These are phyloP conservation scores for Lecanicillium sp. DNA, from an alignment of 2,329 filamentous ascomycete genomes.

Conservation along the genomic window DNA sequence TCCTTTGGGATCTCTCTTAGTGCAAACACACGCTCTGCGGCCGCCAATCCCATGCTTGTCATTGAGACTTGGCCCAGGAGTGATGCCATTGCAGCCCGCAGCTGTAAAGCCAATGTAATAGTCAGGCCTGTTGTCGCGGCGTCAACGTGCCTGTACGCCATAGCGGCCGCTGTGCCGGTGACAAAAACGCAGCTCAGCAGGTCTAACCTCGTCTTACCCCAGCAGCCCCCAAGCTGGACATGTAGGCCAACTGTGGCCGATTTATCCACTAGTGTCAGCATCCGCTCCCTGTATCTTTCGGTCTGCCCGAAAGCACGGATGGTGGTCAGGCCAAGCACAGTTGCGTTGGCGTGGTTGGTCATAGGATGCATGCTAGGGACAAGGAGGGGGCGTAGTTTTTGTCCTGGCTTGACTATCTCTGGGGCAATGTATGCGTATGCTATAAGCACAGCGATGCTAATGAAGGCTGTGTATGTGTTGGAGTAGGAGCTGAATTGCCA, in stretches of 20 bases:
- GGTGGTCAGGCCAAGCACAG: conserved; percentile 1
- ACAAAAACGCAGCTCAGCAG: conserved; percentile 5
- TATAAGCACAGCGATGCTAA: neutral
- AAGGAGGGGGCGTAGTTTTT: neutral
- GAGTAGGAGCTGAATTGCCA: neutral
- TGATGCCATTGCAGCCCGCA: neutral
- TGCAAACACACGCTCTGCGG: neutral
- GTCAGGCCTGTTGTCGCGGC: conserved; percentile 5
- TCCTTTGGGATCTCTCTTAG: too few species aligned
- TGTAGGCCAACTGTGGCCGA: conserved; percentile 4
- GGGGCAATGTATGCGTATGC: neutral
- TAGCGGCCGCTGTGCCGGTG: neutral
- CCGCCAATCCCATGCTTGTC: neutral
- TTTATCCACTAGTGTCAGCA: conserved; percentile 2
- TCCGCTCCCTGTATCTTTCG: conserved; percentile 1
- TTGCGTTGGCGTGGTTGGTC: neutral
- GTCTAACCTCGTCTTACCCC: conserved; percentile 3
- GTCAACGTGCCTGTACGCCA: conserved; percentile 1
- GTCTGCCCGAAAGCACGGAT: conserved; percentile 9
- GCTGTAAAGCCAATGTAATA: conserved; percentile 7
- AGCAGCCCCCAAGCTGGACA: conserved; percentile 1
- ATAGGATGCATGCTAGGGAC: too few species aligned
- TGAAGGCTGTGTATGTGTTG: neutral
- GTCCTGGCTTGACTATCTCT: too few species aligned
- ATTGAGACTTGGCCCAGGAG: neutral